A percentile compares a stretch with the other conserved stretches of the same genome.
These are phyloP conservation scores for Lithocarpus polystachyus DNA, from an alignment of 306 rosid species.

Conservation along the genomic window DNA sequence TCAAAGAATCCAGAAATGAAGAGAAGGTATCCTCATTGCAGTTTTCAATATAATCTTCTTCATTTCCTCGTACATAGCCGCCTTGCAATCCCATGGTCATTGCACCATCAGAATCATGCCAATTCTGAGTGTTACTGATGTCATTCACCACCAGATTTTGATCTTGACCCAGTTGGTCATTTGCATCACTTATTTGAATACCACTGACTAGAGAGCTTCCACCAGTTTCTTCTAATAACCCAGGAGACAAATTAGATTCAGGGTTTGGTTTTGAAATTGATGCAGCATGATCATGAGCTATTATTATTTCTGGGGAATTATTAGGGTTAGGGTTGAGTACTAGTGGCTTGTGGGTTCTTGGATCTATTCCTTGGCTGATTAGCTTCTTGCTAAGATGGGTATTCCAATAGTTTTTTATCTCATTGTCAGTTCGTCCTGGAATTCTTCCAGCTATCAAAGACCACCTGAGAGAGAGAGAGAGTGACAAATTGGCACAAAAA, in stretches of 20 bases:
- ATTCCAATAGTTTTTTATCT: constrained; percentile 88
- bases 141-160: background rate
- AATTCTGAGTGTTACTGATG: background rate
- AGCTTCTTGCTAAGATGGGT: constrained; percentile 92
- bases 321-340: constrained; percentile 5
- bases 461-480: constrained; percentile 46
- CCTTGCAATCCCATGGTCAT: constrained; percentile 8
- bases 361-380: constrained; percentile 83
- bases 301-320: background rate
- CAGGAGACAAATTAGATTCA: background rate
- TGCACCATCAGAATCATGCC: constrained; percentile 3
- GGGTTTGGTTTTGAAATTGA: background rate
- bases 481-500: background rate
- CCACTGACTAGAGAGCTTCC: background rate
- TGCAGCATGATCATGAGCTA: background rate
- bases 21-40: constrained; percentile 59
- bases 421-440: constrained; percentile 81
- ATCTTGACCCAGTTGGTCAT: background rate
- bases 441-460: constrained; percentile 90
- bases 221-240: background rate
- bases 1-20: constrained; percentile 69
- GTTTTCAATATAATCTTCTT: constrained; percentile 33
- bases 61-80: background rate
- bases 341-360: constrained; percentile 85
- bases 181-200: background rate